phyloP scores from a whole-genome alignment of 2,329 filamentous ascomycete species.

The Coleophoma crateriformis region DNA sequence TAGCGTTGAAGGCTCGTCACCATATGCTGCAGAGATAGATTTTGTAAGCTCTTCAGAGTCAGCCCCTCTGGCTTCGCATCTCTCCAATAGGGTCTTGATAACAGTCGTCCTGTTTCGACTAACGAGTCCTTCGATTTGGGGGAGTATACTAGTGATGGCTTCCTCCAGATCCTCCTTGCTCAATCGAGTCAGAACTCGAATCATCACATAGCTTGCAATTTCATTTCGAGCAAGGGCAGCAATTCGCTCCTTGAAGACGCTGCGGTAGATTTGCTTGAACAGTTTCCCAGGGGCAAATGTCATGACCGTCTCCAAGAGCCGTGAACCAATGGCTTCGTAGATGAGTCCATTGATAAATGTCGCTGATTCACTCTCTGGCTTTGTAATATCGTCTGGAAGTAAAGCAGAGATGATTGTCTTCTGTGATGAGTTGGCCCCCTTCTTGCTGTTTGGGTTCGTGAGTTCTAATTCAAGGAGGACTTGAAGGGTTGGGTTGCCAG shows the following conservation, averaged over 20 bases:
- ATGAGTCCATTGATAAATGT: conserved; percentile 81
- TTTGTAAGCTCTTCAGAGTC: conserved; percentile 48
- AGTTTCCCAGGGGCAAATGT: conserved; percentile 76
- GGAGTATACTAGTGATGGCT: conserved; percentile 65
- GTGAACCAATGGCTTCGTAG: conserved; percentile 86
- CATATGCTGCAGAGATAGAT: conserved; percentile 49
- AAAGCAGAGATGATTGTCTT: conserved; percentile 66
- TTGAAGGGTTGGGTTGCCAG: conserved; percentile 90
- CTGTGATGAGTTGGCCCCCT: conserved; percentile 45
- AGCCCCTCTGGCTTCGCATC: conserved; percentile 64
- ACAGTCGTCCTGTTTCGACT: conserved; percentile 72
- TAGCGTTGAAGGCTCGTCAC: conserved; percentile 41
- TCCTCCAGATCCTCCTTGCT: conserved; percentile 79
- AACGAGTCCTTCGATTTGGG: conserved; percentile 68
- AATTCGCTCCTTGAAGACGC: conserved; percentile 75
- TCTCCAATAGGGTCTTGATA: conserved; percentile 76
- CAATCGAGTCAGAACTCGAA: conserved; percentile 74
- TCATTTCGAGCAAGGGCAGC: conserved; percentile 81
- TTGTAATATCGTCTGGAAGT: conserved; percentile 72
- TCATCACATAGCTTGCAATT: conserved; percentile 81
- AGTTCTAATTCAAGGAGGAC: conserved; percentile 84
- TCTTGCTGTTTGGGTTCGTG: conserved; percentile 62
- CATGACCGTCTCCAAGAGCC: conserved; percentile 82
- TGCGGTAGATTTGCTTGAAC: conserved; percentile 82
- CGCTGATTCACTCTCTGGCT: conserved; percentile 67